These are phyloP conservation scores for Lecanicillium sp. DNA, from an alignment of 2,329 filamentous ascomycete genomes.

Conservation along the genomic window DNA sequence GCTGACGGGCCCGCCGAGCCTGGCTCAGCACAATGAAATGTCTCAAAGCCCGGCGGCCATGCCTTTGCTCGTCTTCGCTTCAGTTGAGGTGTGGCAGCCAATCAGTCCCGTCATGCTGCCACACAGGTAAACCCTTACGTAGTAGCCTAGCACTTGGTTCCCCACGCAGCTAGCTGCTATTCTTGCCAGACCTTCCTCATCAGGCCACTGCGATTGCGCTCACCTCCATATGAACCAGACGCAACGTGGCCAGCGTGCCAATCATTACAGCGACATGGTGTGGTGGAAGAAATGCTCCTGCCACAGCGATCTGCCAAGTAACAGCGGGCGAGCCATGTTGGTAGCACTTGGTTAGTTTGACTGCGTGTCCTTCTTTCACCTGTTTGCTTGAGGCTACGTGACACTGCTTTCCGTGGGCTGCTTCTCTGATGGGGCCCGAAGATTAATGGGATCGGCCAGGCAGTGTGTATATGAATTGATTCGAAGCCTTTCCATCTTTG, in stretches of 20 bases:
- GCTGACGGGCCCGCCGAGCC: background rate
- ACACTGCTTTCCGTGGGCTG: background rate
- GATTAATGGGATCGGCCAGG: background rate
- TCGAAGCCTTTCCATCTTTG: too few species aligned
- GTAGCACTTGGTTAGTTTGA: background rate
- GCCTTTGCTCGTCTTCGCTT: background rate
- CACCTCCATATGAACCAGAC: conserved; percentile 1
- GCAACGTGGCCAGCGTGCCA: conserved; percentile 12
- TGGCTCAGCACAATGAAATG: conserved; percentile 4
- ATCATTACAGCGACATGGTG: background rate
- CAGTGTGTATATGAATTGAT: too few species aligned
- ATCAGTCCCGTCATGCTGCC: background rate
- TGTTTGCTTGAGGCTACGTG: conserved; percentile 9
- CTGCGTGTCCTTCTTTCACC: conserved; percentile 7
- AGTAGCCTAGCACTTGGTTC: background rate
- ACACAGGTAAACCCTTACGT: background rate
- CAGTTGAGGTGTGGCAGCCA: background rate
- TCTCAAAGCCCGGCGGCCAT: background rate
- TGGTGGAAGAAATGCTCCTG: too few species aligned
- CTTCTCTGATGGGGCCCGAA: background rate
- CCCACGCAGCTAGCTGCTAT: background rate
- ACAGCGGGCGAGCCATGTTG: background rate
- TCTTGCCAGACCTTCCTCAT: conserved; percentile 5
- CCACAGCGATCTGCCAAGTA: background rate
- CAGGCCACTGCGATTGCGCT: background rate